Evolutionary conservation across 192 early-diverging fungal species (phyloP).

Genomic region (Coemansia sp.): DNA sequence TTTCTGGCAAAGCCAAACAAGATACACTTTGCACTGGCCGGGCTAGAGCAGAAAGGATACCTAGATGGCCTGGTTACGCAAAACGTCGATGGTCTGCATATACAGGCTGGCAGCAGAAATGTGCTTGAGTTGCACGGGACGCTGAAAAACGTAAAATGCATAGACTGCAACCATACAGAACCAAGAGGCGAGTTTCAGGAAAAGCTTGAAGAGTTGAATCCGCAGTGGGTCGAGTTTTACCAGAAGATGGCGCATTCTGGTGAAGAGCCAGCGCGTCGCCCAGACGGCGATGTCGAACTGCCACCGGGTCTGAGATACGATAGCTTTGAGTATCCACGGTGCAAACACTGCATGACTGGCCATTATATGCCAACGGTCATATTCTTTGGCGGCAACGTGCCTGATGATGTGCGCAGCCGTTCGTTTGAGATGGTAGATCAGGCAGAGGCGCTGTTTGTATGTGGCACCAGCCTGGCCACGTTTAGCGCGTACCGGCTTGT

Average conservation of each 20-base stretch:
- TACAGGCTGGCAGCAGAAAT: conserved; percentile 56
- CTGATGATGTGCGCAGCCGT: conserved; percentile 48
- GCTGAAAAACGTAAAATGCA: conserved; percentile 70
- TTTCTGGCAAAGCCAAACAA: conserved; percentile 68
- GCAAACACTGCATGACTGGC: conserved; percentile 61
- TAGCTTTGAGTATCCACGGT: conserved; percentile 72
- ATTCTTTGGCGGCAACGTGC: conserved; percentile 90
- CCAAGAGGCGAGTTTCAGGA: conserved; percentile 66
- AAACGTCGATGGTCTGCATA: conserved; percentile 88
- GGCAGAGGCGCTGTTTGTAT: conserved; percentile 65
- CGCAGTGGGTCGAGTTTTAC: conserved; percentile 58
- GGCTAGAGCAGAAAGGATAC: conserved; percentile 52
- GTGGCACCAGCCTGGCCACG: conserved; percentile 81
- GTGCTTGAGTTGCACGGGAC: conserved; percentile 88
- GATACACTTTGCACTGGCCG: conserved; percentile 64
- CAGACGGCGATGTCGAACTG: conserved; percentile 83
- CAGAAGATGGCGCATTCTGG: conserved; percentile 36
- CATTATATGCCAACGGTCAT: conserved; percentile 77
- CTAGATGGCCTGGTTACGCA: conserved; percentile 77
- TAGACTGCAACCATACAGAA: conserved; percentile 61
- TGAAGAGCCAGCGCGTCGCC: conserved; percentile 62
- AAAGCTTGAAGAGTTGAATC: conserved; percentile 67
- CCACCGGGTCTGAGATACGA: conserved; percentile 58
- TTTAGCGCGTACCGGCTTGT: conserved; percentile 81
- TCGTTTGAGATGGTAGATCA: conserved; percentile 63